Conservation (phyloP, 2,329 filamentous ascomycete species). For the Cladosporium sp. region DNA sequence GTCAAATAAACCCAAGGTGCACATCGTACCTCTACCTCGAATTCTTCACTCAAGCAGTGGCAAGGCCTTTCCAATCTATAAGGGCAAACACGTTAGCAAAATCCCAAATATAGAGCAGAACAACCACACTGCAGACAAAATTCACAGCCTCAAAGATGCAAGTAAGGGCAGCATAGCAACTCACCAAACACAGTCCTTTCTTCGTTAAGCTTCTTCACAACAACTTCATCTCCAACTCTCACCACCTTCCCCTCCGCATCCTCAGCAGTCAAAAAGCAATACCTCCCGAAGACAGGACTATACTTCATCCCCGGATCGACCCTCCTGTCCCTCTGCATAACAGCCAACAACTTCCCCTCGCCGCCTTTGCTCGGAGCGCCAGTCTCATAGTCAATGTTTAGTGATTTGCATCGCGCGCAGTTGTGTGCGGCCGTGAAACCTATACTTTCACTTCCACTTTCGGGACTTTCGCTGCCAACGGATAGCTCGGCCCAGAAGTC, state of each 20-base stretch:
- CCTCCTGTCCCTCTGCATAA: constrained; percentile 41
- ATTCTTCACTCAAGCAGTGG: constrained; percentile 6
- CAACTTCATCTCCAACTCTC: constrained; percentile 42
- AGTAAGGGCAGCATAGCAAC: constrained; percentile 17
- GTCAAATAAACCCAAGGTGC: too few relatives aligned
- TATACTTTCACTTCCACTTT: not conserved
- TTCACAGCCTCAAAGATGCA: not conserved
- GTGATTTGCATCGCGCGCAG: constrained; percentile 42
- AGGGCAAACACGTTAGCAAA: not conserved
- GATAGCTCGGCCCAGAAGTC: constrained; percentile 41
- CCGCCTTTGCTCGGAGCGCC: constrained; percentile 37
- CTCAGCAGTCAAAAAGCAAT: constrained; percentile 35
- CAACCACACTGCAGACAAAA: too few relatives aligned
- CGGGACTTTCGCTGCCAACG: not conserved
- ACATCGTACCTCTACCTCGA: too few relatives aligned
- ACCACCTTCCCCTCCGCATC: constrained; percentile 15
- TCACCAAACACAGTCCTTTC: constrained; percentile 42
- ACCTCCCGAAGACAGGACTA: constrained; percentile 46
- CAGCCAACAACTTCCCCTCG: constrained; percentile 41
- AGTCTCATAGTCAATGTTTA: constrained; percentile 47
- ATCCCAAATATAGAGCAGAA: not conserved
- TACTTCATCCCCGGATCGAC: constrained; percentile 44
- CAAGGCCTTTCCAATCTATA: constrained; percentile 25
- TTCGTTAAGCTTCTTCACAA: constrained; percentile 36
- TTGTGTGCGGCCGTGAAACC: constrained; percentile 34